These are phyloP conservation scores for Camellia oleifera DNA, from an alignment of 179 eudicot genomes.

Conservation along the genomic window DNA sequence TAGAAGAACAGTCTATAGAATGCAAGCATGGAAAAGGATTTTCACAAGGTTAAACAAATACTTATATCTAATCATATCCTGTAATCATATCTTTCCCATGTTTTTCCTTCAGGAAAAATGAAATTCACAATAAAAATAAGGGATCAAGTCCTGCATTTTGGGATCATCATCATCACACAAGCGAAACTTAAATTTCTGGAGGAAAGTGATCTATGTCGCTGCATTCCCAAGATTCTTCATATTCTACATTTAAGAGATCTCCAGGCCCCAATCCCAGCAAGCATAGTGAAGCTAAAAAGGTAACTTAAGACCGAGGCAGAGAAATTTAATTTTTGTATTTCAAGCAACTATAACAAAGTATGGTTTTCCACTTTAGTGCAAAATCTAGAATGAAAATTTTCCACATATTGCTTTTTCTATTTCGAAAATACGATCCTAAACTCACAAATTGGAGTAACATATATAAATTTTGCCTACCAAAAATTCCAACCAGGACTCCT, in stretches of 20 bases:
- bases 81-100: not conserved
- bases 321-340: not conserved
- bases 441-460: not conserved
- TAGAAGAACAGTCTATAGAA: not conserved
- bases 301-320: not conserved
- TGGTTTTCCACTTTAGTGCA: not conserved
- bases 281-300: not conserved
- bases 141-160: not conserved
- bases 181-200: not conserved
- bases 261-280: not conserved
- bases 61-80: not conserved
- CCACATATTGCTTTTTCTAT: conserved; percentile 1
- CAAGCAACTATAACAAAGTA: conserved; percentile 11
- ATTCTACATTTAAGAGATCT: not conserved
- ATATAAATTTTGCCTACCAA: conserved; percentile 17
- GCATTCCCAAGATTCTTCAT: not conserved
- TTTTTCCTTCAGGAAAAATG: not conserved
- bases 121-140: not conserved
- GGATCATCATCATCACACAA: not conserved
- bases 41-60: not conserved
- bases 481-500: conserved; percentile 10
- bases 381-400: conserved; percentile 1
- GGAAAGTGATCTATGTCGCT: not conserved
- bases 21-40: not conserved
- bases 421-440: conserved; percentile 8